These are phyloP conservation scores for Quercus lobata DNA, from an alignment of 331 rosid genomes.

Conservation along the genomic window DNA sequence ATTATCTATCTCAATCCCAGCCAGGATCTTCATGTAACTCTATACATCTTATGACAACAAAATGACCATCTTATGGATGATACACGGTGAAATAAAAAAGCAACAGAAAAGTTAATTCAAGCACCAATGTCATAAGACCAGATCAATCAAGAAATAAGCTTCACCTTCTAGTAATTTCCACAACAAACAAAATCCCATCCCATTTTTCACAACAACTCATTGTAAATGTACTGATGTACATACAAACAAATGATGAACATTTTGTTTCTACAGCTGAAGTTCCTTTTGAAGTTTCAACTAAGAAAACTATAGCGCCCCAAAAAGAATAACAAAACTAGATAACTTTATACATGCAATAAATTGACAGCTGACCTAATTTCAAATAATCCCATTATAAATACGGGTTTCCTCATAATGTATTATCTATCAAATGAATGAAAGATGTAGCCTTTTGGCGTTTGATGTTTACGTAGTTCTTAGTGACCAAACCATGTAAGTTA, in stretches of 20 bases:
- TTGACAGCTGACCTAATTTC: too few relatives aligned
- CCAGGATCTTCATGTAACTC: background rate
- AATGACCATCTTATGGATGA: background rate
- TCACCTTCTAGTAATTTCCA: background rate
- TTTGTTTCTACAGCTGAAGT: background rate
- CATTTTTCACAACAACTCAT: background rate
- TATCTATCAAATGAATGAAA: too few relatives aligned
- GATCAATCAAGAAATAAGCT: background rate
- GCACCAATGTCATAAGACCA: background rate
- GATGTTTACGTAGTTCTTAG: too few relatives aligned
- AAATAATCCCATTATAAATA: too few relatives aligned
- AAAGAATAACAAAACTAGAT: background rate
- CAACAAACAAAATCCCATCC: background rate
- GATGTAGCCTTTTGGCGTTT: too few relatives aligned
- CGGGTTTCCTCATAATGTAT: too few relatives aligned
- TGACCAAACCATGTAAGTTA: too few relatives aligned
- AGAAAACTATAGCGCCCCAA: background rate
- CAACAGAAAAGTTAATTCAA: background rate
- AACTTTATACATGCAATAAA: background rate
- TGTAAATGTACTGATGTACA: background rate
- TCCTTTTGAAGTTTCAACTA: background rate
- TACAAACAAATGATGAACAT: background rate
- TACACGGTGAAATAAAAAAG: background rate
- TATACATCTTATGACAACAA: background rate
- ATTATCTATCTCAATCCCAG: background rate